Conservation (phyloP, 192 early-diverging fungal species). For the Coemansia sp. region DNA sequence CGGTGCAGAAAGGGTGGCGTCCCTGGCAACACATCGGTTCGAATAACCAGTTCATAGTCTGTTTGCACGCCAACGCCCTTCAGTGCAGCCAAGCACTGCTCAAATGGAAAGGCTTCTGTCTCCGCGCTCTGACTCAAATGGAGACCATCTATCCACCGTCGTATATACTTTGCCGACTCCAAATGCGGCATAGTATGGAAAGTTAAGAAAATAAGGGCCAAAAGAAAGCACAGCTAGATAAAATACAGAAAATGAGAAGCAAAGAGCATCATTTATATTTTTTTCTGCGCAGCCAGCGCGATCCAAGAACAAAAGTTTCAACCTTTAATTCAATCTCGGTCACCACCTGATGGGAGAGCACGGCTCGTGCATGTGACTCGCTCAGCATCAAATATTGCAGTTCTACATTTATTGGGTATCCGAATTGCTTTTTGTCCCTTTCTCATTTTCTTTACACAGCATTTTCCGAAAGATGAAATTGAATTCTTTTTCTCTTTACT, state of each 20-base stretch:
- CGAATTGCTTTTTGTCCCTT: too few species aligned
- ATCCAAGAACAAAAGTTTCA: too few species aligned
- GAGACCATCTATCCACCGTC: constrained; percentile 1
- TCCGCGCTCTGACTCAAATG: background rate
- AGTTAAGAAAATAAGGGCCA: background rate
- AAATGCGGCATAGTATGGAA: constrained; percentile 29
- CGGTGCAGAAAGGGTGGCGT: constrained; percentile 27
- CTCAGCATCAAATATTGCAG: too few species aligned
- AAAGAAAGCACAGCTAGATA: background rate
- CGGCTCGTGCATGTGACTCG: too few species aligned
- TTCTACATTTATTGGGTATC: too few species aligned
- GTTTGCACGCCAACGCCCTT: constrained; percentile 34
- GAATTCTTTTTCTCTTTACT: background rate
- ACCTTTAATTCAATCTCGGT: too few species aligned
- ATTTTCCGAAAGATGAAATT: too few species aligned
- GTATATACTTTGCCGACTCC: constrained; percentile 31
- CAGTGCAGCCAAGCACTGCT: constrained; percentile 30
- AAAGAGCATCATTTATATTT: background rate
- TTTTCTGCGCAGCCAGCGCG: too few species aligned
- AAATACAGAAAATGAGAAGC: background rate
- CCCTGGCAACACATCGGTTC: constrained; percentile 31
- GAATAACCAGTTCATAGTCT: constrained; percentile 43
- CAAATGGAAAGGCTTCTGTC: constrained; percentile 4
- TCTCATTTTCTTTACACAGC: too few species aligned
- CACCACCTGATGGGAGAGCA: too few species aligned